phyloP scores from a whole-genome alignment of 768 basidiomycete species.

The Tulasnella sp. region DNA sequence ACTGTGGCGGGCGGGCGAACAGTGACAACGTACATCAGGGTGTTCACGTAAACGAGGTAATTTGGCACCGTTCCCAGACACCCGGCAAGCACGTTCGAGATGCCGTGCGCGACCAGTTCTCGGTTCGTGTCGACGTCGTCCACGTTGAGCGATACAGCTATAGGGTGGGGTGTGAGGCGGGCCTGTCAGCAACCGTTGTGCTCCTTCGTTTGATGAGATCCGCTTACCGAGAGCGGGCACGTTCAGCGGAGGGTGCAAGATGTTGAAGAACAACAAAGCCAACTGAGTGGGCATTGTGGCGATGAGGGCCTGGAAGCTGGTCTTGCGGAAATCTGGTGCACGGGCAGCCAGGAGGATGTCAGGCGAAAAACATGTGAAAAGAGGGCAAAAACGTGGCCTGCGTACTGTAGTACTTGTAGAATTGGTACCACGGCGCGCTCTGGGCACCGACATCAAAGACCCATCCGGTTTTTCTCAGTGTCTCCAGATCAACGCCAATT shows the following conservation, averaged over 20 bases:
- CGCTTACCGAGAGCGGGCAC: slow-evolving; percentile 77
- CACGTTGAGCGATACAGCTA: slow-evolving; percentile 81
- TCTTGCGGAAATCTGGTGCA: slow-evolving; percentile 53
- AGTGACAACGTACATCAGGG: slow-evolving; percentile 54
- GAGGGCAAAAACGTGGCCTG: slow-evolving; percentile 29
- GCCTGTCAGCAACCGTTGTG: too few species aligned
- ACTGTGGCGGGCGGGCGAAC: too few species aligned
- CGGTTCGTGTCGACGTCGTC: slow-evolving; percentile 85
- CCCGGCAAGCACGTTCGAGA: slow-evolving; percentile 83
- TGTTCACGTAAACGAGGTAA: slow-evolving; percentile 85
- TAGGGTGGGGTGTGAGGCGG: too few species aligned
- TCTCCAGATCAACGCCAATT: slow-evolving; percentile 54
- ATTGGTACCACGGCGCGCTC: slow-evolving; percentile 69
- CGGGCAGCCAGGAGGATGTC: background rate
- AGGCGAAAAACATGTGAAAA: background rate
- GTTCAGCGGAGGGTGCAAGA: slow-evolving; percentile 80
- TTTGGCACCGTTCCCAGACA: slow-evolving; percentile 76
- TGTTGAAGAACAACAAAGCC: slow-evolving; percentile 84
- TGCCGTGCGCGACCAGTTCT: slow-evolving; percentile 89
- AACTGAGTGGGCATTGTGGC: slow-evolving; percentile 89
- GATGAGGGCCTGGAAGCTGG: slow-evolving; percentile 66
- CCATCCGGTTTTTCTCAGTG: slow-evolving; percentile 69
- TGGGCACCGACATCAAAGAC: slow-evolving; percentile 68
- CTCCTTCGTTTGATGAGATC: background rate
- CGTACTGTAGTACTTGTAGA: slow-evolving; percentile 74